phyloP scores from a whole-genome alignment of 1,139 yeast genomes.

The Kurtzmaniella natalensis region DNA sequence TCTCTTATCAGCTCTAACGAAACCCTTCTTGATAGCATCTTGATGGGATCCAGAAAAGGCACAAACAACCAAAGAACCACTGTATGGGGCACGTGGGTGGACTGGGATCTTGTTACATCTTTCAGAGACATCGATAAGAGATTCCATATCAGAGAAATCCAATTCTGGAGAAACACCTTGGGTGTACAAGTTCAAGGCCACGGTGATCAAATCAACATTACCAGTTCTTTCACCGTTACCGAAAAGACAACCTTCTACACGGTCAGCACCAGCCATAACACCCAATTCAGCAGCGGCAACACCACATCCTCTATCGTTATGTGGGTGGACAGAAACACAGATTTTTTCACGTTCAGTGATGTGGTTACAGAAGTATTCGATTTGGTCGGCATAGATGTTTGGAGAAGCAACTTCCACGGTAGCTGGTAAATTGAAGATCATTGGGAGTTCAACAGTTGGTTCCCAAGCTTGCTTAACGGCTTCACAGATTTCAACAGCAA shows the following conservation, averaged over 20 bases:
- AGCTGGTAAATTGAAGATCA: constrained; percentile 47
- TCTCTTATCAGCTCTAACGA: constrained; percentile 25
- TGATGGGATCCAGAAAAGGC: constrained; percentile 50
- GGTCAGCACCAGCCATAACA: constrained; percentile 46
- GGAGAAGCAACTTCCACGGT: constrained; percentile 48
- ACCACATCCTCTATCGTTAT: constrained; percentile 48
- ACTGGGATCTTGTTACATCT: constrained; percentile 45
- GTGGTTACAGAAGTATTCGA: constrained; percentile 41
- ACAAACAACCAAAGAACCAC: constrained; percentile 46
- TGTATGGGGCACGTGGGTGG: constrained; percentile 47
- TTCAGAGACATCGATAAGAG: constrained; percentile 40
- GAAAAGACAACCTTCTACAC: constrained; percentile 48
- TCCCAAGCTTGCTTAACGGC: constrained; percentile 47
- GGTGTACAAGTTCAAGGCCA: constrained; percentile 45
- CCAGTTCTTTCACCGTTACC: constrained; percentile 52
- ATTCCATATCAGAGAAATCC: constrained; percentile 40
- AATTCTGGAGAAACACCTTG: constrained; percentile 43
- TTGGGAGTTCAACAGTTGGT: constrained; percentile 38
- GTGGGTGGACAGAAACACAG: constrained; percentile 45
- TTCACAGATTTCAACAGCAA: constrained; percentile 42
- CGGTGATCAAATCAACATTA: constrained; percentile 45
- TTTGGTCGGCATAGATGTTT: constrained; percentile 48
- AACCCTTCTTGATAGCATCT: constrained; percentile 49
- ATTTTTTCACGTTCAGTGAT: constrained; percentile 42
- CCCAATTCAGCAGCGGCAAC: constrained; percentile 50